Percentiles rank a stretch among this genome's conserved stretches.
phyloP scores from a whole-genome alignment of 768 basidiomycete species.

The Antrodiella citrinella region DNA sequence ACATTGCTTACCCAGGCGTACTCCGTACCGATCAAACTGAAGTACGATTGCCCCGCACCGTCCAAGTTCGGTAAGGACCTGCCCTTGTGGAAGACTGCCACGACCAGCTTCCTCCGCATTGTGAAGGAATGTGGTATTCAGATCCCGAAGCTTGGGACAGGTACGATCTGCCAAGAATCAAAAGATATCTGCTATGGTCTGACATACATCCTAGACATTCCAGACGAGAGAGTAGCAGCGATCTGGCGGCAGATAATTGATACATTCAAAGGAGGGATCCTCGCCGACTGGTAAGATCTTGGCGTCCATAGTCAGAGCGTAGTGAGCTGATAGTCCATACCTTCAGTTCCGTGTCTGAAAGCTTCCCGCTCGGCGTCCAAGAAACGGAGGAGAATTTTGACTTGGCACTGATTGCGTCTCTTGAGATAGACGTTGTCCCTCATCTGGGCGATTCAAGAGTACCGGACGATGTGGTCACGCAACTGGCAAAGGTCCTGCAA shows the following conservation, averaged over 20 bases:
- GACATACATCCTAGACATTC: slow-evolving; percentile 34
- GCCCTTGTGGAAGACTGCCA: slow-evolving; percentile 96
- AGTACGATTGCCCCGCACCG: slow-evolving; percentile 88
- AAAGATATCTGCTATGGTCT: neutral
- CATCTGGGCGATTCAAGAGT: slow-evolving; percentile 61
- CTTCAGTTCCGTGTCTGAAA: slow-evolving; percentile 47
- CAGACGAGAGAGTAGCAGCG: slow-evolving; percentile 60
- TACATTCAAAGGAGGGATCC: slow-evolving; percentile 72
- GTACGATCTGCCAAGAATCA: slow-evolving; percentile 28
- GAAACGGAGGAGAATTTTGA: slow-evolving; percentile 83
- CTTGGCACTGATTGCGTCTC: slow-evolving; percentile 62
- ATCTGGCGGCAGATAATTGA: slow-evolving; percentile 84
- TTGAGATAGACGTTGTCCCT: slow-evolving; percentile 78
- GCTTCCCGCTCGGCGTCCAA: slow-evolving; percentile 55
- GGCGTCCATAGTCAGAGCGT: neutral
- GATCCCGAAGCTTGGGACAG: slow-evolving; percentile 40
- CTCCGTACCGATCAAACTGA: slow-evolving; percentile 85
- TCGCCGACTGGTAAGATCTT: slow-evolving; percentile 70
- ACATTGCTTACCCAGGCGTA: slow-evolving; percentile 48
- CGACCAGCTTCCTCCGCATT: slow-evolving; percentile 62
- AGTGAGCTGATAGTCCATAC: neutral
- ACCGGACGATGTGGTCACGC: slow-evolving; percentile 61
- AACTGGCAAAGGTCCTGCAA: slow-evolving; percentile 63
- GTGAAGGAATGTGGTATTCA: slow-evolving; percentile 58
- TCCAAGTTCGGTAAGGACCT: slow-evolving; percentile 81